Conservation (phyloP, 768 basidiomycete genomes). For the Dentipellis sp. region DNA sequence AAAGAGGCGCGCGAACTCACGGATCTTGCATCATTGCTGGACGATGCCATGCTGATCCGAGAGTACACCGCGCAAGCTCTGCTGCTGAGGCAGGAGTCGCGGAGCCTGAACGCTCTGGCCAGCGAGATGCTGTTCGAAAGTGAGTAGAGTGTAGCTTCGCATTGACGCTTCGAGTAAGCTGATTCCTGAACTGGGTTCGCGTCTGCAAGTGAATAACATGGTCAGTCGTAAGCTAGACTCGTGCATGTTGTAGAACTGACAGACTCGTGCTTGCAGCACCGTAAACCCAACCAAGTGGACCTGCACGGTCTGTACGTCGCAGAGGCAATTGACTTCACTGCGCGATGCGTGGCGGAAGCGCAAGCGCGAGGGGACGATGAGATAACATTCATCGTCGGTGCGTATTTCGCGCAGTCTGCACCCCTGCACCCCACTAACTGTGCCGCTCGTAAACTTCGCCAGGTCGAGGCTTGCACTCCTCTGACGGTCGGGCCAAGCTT, state of each 20-base stretch:
- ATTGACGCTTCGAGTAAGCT: neutral
- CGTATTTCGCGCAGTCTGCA: neutral
- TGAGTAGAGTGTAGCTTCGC: neutral
- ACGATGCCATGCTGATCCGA: neutral
- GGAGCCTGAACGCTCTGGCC: neutral
- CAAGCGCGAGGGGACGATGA: slow-evolving; percentile 23
- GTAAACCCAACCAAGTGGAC: slow-evolving; percentile 21
- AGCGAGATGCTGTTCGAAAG: neutral
- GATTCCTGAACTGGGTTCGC: neutral
- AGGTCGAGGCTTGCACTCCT: neutral
- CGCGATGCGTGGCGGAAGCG: slow-evolving; percentile 28
- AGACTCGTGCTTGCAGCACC: neutral
- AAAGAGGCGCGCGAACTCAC: neutral
- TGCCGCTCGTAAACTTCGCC: too few relatives aligned
- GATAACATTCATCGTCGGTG: slow-evolving; percentile 34
- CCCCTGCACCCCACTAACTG: neutral
- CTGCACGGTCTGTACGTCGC: slow-evolving; percentile 45
- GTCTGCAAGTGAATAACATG: neutral
- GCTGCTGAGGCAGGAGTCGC: neutral
- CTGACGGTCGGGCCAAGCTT: neutral
- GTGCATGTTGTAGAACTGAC: neutral
- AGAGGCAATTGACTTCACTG: slow-evolving; percentile 35
- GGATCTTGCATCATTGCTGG: too few relatives aligned
- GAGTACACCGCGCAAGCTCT: neutral
- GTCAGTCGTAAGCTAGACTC: neutral